Conservation (phyloP, 2,329 filamentous ascomycete species). For the Colletotrichum filicis region DNA sequence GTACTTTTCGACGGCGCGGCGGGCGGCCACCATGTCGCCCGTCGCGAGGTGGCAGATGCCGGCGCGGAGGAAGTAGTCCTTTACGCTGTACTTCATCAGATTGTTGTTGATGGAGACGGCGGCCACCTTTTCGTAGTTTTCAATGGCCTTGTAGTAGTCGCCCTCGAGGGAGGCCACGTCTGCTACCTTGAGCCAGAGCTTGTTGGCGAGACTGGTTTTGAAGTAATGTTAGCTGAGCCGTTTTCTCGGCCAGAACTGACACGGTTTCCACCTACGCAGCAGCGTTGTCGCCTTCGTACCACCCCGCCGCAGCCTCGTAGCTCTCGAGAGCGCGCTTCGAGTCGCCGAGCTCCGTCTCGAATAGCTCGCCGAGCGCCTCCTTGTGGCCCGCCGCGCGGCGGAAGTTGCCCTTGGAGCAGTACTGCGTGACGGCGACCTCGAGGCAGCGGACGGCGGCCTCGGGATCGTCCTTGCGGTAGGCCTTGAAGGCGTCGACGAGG, state of each 20-base stretch:
- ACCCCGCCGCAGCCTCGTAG: conserved; percentile 87
- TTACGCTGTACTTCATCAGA: conserved; percentile 92
- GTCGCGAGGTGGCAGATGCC: conserved; percentile 87
- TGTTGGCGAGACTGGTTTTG: conserved; percentile 80
- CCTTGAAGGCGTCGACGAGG: conserved; percentile 91
- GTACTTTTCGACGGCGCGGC: conserved; percentile 85
- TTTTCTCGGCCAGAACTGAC: neutral
- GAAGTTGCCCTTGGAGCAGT: conserved; percentile 90
- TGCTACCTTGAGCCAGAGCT: conserved; percentile 91
- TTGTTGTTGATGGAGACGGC: conserved; percentile 85
- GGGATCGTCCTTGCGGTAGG: conserved; percentile 87
- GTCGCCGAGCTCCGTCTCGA: conserved; percentile 84
- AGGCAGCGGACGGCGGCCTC: conserved; percentile 85
- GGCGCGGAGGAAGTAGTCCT: conserved; percentile 95
- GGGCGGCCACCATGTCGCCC: conserved; percentile 80
- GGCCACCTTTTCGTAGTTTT: conserved; percentile 86
- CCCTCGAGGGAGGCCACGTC: conserved; percentile 84
- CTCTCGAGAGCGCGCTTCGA: conserved; percentile 81
- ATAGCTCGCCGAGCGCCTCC: conserved; percentile 88
- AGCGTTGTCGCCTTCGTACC: conserved; percentile 90
- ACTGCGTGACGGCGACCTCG: conserved; percentile 83
- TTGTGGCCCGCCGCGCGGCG: conserved; percentile 90
- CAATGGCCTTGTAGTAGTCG: conserved; percentile 87
- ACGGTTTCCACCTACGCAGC: conserved; percentile 70
- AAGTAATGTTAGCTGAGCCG: conserved; percentile 1